Evolutionary conservation across 805 yeast species (phyloP), one percentile per base, ranked within the genome.

Genomic region (Metschnikowia vanudenii): DNA sequence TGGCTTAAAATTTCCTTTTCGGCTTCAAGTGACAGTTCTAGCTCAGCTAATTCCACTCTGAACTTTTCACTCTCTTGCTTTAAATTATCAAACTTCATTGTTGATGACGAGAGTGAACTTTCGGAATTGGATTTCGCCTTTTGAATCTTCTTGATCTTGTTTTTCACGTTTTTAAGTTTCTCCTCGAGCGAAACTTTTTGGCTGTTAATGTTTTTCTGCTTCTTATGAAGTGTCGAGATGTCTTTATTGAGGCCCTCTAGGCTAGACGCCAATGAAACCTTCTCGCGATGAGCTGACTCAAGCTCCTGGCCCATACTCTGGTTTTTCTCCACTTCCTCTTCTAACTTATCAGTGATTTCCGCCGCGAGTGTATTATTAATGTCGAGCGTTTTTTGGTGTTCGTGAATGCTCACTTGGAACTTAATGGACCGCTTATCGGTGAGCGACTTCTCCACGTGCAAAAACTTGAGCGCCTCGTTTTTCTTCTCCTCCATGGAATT

Each of bases 151-250:
- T 76, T 79, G 36, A 72, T 73, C 57, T 85, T 86, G 29, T 69
- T 72, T 28, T 68, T 74, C 36, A 82, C 63, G 61, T 85, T 88
- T 64, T 86, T 89, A 43, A 76, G 67, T 63, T 82, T 85, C 64
- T 92, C 97, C 54, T 88, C 91, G 44, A 80, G 65, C 3, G 91
- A 76, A 11, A 88, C 88, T 44, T 74, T 79, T 14, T 77, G 79
- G 43, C 81, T 77, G 48, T 64, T 64, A 12, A 63, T 38, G 8
- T 62, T 56, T 44, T 67, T 71, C 35, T 65, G 69, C 37, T 59
- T 57, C 42, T 65, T 69, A n/a, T 55, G 49, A 3, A 62, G 32
- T 2, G 39, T 24, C 2, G 54, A 35, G 11, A 67, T 53, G 26
- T 62, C 58, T 13, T 53, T 54, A 13, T 58, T 59, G 19, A 64